Evolutionary conservation across 2,329 filamentous ascomycete genomes (phyloP), one percentile per base, ranked within the genome.

Genomic region (Aspergillus unguis): DNA sequence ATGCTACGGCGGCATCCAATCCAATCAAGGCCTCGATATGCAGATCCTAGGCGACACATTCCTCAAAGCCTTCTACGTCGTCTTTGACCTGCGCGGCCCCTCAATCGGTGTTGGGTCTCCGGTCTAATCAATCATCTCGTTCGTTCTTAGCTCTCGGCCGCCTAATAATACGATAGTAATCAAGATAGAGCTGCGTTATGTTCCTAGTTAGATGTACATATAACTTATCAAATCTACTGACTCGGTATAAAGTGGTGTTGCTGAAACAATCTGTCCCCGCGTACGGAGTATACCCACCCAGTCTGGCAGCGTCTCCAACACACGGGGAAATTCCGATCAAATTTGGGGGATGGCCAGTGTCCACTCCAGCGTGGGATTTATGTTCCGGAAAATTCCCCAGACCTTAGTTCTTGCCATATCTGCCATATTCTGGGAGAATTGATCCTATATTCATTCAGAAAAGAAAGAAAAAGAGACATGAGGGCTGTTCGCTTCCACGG

Each of bases 1-100:
- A 17, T 85, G 83, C 46, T 75, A 83, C 46, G 83, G 83, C 42
- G 83, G 82, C 17, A 70, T 85, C 11, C 81, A 83, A 56, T 83
- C 82, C 3, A 80, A 80, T 28, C 75, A 79, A 53, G 79, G 81
- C 48, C 79, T 80, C 44, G 68, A 71, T 2, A 77, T 85, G 59
- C 75, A 77, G 33, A 80, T 86, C 46, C 79, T 78, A 50, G 83
- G 83, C n/a, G 83, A 85, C 60, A 75, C 79, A 27, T 79, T 85
- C 68, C 76, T 85, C 62, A 82, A 80, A 70, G 74, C 80, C 4
- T 75, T 82, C 58, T 82, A 84, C 62, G 81, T 83, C 42, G 81
- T 83, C 51, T 86, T 86, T 63, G 77, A 81, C 59, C 67, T 74
- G 58, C 65, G 71, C 3, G 71, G 71, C 1, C 77, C 77, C 3